Evolutionary conservation across 257 asterid genomes (phyloP), one percentile per base, ranked within the genome.

Genomic region (Perilla frutescens): DNA sequence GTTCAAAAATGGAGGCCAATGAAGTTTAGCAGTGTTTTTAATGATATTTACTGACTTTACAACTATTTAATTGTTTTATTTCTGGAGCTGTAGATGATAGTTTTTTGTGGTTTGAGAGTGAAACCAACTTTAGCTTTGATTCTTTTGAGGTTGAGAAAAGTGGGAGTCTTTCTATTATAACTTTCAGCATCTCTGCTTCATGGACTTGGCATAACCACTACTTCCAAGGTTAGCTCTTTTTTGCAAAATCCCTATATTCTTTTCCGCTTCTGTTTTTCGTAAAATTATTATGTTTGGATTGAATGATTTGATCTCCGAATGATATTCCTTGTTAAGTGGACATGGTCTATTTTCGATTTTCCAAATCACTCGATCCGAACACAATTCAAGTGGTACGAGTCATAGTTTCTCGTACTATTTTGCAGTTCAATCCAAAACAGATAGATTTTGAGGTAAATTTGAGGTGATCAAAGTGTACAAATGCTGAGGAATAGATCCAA

Each of bases 401-500:
- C 4, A 34, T 4, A 34, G 37, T 8, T 56, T 4, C 2, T 51
- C 2, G 6, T 51, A 1, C 12, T 20, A 1, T 5, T 37, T 34
- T 13, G 12, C 31, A 13, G 2, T 36, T 7, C 3, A 60, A 6
- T 60, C 7, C 7, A 10, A 57, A 44, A 5, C 1, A 7, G 45
- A 44, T 2, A 44, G 49, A 44, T 44, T 34, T 47, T 47, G 51
- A 2, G 51, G n/a, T 9, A 10, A 47, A 47, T 9, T 47, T 47
- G 3, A 9, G 48, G 7, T 62, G 50, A 62, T 41, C 12, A 4
- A 2, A 47, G 20, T 15, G 69, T 3, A 37, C 40, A 55, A 69
- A 84, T 87, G 92, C 79, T 83, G 85, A 87, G 92, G 79, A 93
- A 82, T 62, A 90, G 89, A 89, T 90, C 97, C 60, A 88, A 91